Conservation (phyloP, 257 asterid species). For the Ligustrum vulgare region DNA sequence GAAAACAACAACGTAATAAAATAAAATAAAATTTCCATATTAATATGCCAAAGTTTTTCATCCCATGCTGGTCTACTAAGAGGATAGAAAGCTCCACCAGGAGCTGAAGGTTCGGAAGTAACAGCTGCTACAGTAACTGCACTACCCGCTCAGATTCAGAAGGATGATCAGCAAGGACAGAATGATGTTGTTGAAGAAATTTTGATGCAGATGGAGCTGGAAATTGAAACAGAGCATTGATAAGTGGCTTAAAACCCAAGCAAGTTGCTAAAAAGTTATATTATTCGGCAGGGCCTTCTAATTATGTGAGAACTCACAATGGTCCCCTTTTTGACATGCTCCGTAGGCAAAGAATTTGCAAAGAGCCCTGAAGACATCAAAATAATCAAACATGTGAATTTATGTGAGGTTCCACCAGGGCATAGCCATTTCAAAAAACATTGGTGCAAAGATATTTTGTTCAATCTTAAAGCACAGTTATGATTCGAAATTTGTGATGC, state of each 20-base stretch:
- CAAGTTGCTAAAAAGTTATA: conserved; percentile 37
- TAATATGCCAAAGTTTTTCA: conserved; percentile 34
- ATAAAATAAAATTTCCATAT: too few species aligned
- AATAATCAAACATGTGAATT: conserved; percentile 10
- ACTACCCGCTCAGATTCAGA: conserved; percentile 37
- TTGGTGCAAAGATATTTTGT: not conserved
- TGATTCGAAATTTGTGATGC: conserved; percentile 7
- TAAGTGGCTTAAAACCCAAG: conserved; percentile 16
- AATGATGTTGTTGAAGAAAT: conserved; percentile 28
- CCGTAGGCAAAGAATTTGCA: conserved; percentile 96
- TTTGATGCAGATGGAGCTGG: conserved; percentile 55
- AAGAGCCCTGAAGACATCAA: conserved; percentile 58
- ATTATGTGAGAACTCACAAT: conserved; percentile 88
- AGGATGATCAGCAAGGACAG: conserved; percentile 36
- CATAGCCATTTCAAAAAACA: not conserved
- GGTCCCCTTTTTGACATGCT: conserved; percentile 93
- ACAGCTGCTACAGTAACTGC: conserved; percentile 24
- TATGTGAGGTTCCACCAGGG: not conserved
- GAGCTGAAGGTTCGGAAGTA: conserved; percentile 34
- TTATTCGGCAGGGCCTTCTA: conserved; percentile 73
- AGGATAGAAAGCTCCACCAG: conserved; percentile 34
- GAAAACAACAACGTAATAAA: too few species aligned
- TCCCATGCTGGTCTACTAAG: conserved; percentile 49
- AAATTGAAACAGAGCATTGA: conserved; percentile 51
- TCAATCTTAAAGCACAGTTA: not conserved